phyloP scores from a whole-genome alignment of 768 basidiomycete species.

The Suillus occidentalis region DNA sequence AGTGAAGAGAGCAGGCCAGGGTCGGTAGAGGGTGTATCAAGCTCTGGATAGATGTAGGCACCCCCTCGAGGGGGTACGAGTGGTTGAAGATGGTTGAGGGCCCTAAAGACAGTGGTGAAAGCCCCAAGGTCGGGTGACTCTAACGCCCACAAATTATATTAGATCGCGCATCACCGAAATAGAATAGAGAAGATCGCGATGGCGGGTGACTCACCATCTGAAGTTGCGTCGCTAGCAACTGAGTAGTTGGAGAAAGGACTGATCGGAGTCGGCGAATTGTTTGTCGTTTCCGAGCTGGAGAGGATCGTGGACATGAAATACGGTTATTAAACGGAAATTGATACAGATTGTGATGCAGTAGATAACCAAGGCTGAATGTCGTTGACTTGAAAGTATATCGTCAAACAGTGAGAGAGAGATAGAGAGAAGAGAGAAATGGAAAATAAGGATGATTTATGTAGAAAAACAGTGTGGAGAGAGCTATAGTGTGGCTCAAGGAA shows the following conservation, averaged over 20 bases:
- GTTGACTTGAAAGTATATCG: constrained; percentile 3
- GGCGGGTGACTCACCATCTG: constrained; percentile 40
- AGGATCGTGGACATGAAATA: constrained; percentile 27
- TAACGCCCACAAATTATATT: constrained; percentile 20
- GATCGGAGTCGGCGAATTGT: constrained; percentile 34
- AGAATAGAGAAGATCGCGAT: background rate
- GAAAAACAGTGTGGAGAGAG: background rate
- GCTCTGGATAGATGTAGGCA: constrained; percentile 18
- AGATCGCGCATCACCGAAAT: background rate
- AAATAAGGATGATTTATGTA: background rate
- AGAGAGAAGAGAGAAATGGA: background rate
- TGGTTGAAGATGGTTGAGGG: constrained; percentile 56
- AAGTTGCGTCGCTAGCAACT: constrained; percentile 49
- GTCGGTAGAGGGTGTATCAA: constrained; percentile 31
- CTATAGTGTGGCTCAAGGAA: constrained; percentile 1
- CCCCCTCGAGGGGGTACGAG: constrained; percentile 30
- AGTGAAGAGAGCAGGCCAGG: constrained; percentile 23
- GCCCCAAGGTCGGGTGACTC: constrained; percentile 74
- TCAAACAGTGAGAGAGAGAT: background rate
- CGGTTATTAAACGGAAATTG: constrained; percentile 6
- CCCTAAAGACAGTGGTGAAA: constrained; percentile 69
- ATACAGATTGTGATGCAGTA: background rate
- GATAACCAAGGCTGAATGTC: background rate
- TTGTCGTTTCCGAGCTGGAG: constrained; percentile 37
- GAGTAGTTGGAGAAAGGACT: constrained; percentile 42